phyloP scores from a whole-genome alignment of 2,329 filamentous ascomycete species.

The Paracoccidioides brasiliensis region DNA sequence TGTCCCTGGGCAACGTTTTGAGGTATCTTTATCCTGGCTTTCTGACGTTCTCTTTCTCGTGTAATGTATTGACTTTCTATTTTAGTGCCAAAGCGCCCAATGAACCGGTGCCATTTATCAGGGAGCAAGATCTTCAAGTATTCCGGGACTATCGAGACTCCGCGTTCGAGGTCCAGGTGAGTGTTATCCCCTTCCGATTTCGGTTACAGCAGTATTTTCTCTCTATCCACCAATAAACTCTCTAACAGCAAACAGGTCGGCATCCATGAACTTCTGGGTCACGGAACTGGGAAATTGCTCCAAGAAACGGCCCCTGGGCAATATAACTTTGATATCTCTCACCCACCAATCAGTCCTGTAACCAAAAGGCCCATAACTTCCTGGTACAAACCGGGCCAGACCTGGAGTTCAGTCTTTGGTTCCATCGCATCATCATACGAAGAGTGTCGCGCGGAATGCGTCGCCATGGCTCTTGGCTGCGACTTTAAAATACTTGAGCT shows the following conservation, averaged over 20 bases:
- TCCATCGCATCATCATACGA: conserved; percentile 79
- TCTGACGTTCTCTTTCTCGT: not conserved
- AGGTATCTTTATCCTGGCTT: not conserved
- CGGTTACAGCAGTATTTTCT: not conserved
- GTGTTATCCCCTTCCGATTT: not conserved
- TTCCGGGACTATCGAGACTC: conserved; percentile 74
- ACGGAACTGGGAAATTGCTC: conserved; percentile 85
- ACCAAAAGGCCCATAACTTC: conserved; percentile 63
- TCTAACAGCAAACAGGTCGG: conserved; percentile 43
- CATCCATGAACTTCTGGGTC: conserved; percentile 76
- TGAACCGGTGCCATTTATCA: conserved; percentile 85
- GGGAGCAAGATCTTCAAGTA: conserved; percentile 59
- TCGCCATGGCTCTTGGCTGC: conserved; percentile 81
- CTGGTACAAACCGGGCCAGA: conserved; percentile 92
- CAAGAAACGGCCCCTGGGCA: conserved; percentile 72
- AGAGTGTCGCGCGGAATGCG: conserved; percentile 86
- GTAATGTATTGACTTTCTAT: not conserved
- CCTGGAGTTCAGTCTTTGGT: conserved; percentile 87
- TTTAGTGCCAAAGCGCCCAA: conserved; percentile 73
- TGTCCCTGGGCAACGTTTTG: conserved; percentile 81
- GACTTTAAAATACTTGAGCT: conserved; percentile 82
- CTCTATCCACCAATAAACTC: not conserved
- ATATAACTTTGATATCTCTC: conserved; percentile 77
- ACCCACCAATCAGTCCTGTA: conserved; percentile 70
- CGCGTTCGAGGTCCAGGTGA: conserved; percentile 76